Percentiles rank a stretch among this genome's conserved stretches.
phyloP scores from a whole-genome alignment of 2,329 filamentous ascomycete genomes.

The Sclerotinia spermophila region DNA sequence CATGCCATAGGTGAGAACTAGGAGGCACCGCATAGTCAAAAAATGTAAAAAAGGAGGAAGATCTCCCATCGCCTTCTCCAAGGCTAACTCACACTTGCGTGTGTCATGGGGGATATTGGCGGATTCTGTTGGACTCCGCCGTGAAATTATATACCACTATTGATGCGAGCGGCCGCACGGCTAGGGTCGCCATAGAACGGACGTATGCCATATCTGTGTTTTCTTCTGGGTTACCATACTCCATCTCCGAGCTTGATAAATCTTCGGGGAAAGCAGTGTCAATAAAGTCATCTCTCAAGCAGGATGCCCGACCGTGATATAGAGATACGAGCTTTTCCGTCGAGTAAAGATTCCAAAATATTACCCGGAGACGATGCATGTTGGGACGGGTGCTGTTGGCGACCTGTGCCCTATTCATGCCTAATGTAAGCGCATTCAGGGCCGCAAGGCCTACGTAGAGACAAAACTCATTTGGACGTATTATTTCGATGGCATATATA shows the following conservation, averaged over 20 bases:
- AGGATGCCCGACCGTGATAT: background rate
- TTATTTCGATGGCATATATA: background rate
- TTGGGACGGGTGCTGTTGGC: background rate
- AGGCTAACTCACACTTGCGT: background rate
- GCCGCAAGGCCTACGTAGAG: background rate
- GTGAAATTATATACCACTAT: background rate
- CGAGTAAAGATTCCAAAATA: constrained; percentile 4
- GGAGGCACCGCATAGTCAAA: background rate
- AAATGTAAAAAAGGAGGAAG: background rate
- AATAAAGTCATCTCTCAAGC: background rate
- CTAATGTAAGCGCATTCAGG: background rate
- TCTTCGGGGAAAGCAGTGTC: constrained; percentile 1
- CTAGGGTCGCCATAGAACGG: background rate
- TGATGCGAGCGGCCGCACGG: background rate
- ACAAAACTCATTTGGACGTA: background rate
- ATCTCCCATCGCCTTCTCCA: background rate
- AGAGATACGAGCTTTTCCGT: background rate
- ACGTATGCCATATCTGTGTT: background rate
- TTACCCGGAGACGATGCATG: background rate
- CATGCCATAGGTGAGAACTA: background rate
- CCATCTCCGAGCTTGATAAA: background rate
- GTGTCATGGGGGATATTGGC: background rate
- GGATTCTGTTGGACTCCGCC: background rate
- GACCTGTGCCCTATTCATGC: constrained; percentile 1
- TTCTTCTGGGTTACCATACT: background rate